Conservation (phyloP, 192 early-diverging fungal species). For the Chytriomyces hyalinus region DNA sequence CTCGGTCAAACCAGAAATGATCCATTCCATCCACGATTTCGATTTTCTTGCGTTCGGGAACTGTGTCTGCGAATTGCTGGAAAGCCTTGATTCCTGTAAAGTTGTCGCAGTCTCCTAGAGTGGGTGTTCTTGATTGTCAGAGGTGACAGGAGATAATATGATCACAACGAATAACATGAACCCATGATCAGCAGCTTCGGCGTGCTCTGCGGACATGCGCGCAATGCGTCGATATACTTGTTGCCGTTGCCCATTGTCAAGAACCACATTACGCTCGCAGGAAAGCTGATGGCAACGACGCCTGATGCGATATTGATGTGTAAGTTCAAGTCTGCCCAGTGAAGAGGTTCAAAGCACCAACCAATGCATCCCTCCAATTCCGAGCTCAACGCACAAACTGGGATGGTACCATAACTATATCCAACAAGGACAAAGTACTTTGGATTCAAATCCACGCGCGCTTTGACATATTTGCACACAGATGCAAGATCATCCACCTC, state of each 20-base stretch:
- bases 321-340: not conserved
- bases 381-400: not conserved
- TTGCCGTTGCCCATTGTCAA: constrained; percentile 25
- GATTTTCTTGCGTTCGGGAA: not conserved
- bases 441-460: constrained; percentile 14
- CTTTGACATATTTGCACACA: constrained; percentile 27
- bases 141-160: no score
- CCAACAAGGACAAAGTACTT: constrained; percentile 19
- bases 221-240: constrained; percentile 24
- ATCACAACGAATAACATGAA: not conserved
- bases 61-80: not conserved
- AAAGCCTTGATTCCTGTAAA: constrained; percentile 26
- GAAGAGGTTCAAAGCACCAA: not conserved
- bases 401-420: constrained; percentile 31
- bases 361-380: constrained; percentile 35
- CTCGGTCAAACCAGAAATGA: constrained; percentile 34
- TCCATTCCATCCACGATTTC: constrained; percentile 18
- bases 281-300: constrained; percentile 25
- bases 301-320: constrained; percentile 6
- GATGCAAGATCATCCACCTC: constrained; percentile 33
- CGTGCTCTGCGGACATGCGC: not conserved
- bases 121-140: not conserved
- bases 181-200: constrained; percentile 28
- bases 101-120: constrained; percentile 23
- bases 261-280: constrained; percentile 30